Percentiles rank a stretch among this genome's conserved stretches.
These are phyloP conservation scores for Entomortierella lignicola DNA, from an alignment of 192 early-diverging fungal species.

Conservation along the genomic window DNA sequence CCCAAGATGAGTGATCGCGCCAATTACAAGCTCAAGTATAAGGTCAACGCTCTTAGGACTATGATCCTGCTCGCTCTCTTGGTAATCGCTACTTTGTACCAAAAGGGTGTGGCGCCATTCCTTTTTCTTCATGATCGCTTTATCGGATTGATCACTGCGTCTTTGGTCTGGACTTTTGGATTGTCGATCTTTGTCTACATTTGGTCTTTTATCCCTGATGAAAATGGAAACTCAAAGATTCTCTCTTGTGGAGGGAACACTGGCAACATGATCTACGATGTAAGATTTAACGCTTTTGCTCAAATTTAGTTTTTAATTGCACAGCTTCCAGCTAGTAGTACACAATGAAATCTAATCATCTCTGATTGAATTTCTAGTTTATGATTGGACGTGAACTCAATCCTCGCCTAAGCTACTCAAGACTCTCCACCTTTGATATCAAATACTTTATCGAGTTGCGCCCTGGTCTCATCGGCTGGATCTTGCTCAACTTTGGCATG, in stretches of 20 bases:
- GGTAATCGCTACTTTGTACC: constrained; percentile 52
- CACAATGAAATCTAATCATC: no score
- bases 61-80: constrained; percentile 62
- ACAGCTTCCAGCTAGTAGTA: no score
- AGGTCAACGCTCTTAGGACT: constrained; percentile 83
- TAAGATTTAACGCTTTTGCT: constrained; percentile 25
- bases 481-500: constrained; percentile 80
- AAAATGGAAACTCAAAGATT: constrained; percentile 57
- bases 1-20: constrained; percentile 69
- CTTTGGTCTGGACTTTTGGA: constrained; percentile 71
- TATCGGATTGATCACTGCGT: constrained; percentile 76
- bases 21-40: constrained; percentile 81
- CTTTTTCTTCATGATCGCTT: constrained; percentile 88
- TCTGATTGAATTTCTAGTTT: constrained; percentile 74
- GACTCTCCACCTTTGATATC: constrained; percentile 76
- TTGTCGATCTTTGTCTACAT: constrained; percentile 80
- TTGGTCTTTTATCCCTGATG: constrained; percentile 72
- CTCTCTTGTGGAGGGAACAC: constrained; percentile 92
- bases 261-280: constrained; percentile 90
- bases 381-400: constrained; percentile 98
- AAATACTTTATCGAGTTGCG: constrained; percentile 96
- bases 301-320: background rate
- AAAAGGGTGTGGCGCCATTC: constrained; percentile 70
- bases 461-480: constrained; percentile 94
- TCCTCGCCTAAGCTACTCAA: constrained; percentile 75